These are phyloP conservation scores for Mycotypha africana DNA, from an alignment of 371 early-diverging fungal genomes.

Conservation along the genomic window DNA sequence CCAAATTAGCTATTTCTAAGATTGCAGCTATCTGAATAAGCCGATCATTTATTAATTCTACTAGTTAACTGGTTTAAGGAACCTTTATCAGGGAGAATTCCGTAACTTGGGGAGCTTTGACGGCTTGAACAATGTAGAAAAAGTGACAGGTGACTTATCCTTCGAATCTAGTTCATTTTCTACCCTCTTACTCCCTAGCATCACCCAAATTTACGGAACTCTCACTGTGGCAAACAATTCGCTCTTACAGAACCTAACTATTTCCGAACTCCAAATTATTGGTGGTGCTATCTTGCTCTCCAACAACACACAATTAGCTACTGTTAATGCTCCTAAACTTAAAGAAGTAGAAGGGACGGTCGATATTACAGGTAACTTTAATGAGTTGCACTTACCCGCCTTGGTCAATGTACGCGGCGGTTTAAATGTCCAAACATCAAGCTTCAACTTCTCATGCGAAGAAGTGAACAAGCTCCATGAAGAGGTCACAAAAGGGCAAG, in stretches of 20 bases:
- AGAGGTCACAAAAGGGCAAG: slow-evolving; percentile 39
- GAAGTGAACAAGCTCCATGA: slow-evolving; percentile 27
- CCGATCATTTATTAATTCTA: neutral
- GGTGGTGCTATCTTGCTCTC: slow-evolving; percentile 49
- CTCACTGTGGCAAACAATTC: slow-evolving; percentile 42
- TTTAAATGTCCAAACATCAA: slow-evolving; percentile 37
- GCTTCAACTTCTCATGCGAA: slow-evolving; percentile 27
- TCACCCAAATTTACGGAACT: slow-evolving; percentile 37
- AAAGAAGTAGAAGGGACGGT: slow-evolving; percentile 47
- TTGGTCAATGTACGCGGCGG: slow-evolving; percentile 41
- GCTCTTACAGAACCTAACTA: slow-evolving; percentile 30
- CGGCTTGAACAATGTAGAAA: slow-evolving; percentile 22
- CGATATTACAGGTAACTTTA: slow-evolving; percentile 43
- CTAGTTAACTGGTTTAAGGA: slow-evolving; percentile 25
- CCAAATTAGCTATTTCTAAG: slow-evolving; percentile 8
- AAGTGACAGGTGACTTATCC: slow-evolving; percentile 37
- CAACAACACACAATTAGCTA: slow-evolving; percentile 33
- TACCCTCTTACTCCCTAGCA: slow-evolving; percentile 21
- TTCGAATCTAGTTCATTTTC: slow-evolving; percentile 43
- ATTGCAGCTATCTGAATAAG: slow-evolving; percentile 18
- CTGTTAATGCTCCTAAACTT: slow-evolving; percentile 30
- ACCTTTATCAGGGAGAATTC: slow-evolving; percentile 32
- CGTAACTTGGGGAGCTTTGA: slow-evolving; percentile 31
- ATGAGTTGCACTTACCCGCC: slow-evolving; percentile 31
- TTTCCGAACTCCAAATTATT: slow-evolving; percentile 34